These are phyloP conservation scores for Syzygium syzygioides DNA, from an alignment of 441 rosid species.

Conservation along the genomic window DNA sequence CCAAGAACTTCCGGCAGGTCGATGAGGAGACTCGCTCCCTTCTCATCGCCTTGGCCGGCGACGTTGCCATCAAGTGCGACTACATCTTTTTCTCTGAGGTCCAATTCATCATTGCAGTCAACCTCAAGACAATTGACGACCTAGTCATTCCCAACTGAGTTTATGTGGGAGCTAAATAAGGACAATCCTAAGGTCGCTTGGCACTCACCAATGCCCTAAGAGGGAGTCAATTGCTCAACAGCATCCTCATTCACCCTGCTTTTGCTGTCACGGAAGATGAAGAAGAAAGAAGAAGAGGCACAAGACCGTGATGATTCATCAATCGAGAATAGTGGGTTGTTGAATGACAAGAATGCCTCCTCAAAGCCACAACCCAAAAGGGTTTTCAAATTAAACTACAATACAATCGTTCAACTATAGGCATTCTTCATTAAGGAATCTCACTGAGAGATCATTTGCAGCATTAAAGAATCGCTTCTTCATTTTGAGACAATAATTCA, in stretches of 20 bases:
- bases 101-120: constrained; percentile 44
- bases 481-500: too few species aligned
- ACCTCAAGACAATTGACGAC: constrained; percentile 62
- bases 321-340: not conserved
- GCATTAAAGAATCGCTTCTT: too few species aligned
- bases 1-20: constrained; percentile 64
- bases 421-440: too few species aligned
- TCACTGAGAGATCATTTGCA: too few species aligned
- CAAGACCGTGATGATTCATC: not conserved
- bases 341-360: not conserved
- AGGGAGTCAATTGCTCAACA: constrained; percentile 62
- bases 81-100: constrained; percentile 95
- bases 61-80: constrained; percentile 62
- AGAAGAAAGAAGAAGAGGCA: not conserved
- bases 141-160: constrained; percentile 73
- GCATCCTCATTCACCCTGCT: constrained; percentile 73
- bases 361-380: constrained; percentile 29
- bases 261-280: constrained; percentile 39
- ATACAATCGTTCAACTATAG: too few species aligned
- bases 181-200: constrained; percentile 78
- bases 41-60: constrained; percentile 71
- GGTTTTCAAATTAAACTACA: constrained; percentile 51
- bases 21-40: constrained; percentile 86
- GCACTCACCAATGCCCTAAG: constrained; percentile 89
- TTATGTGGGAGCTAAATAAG: constrained; percentile 67